These are phyloP conservation scores for Daldinia childiae DNA, from an alignment of 495 filamentous ascomycete genomes.

Conservation along the genomic window DNA sequence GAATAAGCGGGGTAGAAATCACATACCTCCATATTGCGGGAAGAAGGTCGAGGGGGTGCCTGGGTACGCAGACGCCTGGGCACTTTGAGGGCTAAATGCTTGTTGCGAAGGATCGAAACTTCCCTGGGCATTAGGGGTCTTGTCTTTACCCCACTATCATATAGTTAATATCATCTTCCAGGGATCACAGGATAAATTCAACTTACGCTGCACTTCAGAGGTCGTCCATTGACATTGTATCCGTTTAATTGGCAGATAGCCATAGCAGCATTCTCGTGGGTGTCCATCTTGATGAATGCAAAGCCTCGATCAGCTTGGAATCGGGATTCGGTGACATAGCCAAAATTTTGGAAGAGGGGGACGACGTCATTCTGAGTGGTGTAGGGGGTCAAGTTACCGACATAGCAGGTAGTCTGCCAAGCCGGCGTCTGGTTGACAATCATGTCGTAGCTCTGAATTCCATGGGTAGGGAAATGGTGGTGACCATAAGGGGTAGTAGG, in stretches of 20 bases:
- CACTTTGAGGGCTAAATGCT: slow-evolving; percentile 71
- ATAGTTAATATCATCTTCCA: slow-evolving; percentile 12
- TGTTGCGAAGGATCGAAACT: slow-evolving; percentile 85
- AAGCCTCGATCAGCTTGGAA: slow-evolving; percentile 99
- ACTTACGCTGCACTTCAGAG: slow-evolving; percentile 97
- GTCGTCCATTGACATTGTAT: slow-evolving; percentile 97
- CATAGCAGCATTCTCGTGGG: slow-evolving; percentile 97
- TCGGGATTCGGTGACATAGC: slow-evolving; percentile 94
- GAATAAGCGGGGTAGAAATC: slow-evolving; percentile 59
- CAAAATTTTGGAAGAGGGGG: slow-evolving; percentile 97
- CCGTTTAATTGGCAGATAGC: slow-evolving; percentile 97
- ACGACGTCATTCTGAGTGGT: slow-evolving; percentile 95
- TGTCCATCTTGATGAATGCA: slow-evolving; percentile 99
- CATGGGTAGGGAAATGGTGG: slow-evolving; percentile 97
- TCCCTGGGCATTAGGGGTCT: slow-evolving; percentile 80
- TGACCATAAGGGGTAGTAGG: slow-evolving; percentile 96
- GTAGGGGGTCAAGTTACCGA: slow-evolving; percentile 97
- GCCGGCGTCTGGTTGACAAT: slow-evolving; percentile 95
- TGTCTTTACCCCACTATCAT: slow-evolving; percentile 96
- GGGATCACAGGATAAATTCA: slow-evolving; percentile 1
- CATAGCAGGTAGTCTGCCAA: slow-evolving; percentile 99
- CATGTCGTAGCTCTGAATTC: slow-evolving; percentile 97
- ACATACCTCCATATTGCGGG: slow-evolving; percentile 86
- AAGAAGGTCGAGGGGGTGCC: slow-evolving; percentile 86
- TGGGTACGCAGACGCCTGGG: slow-evolving; percentile 66